Percentiles rank a stretch among this genome's conserved stretches.
These are phyloP conservation scores for Lentinus polychrous DNA, from an alignment of 1,284 basidiomycete species.

Conservation along the genomic window DNA sequence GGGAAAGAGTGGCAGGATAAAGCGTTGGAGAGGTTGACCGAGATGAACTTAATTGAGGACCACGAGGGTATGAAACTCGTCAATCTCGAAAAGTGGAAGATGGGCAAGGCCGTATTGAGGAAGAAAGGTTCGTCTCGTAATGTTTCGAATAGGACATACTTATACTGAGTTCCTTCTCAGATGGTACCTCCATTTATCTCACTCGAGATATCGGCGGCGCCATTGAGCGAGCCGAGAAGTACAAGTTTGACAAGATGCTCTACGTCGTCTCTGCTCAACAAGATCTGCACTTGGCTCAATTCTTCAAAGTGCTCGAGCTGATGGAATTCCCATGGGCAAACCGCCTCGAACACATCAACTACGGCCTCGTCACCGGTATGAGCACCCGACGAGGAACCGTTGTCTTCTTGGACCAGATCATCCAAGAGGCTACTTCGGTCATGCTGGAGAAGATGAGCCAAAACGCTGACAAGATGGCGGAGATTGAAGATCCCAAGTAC, in stretches of 20 bases:
- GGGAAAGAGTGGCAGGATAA: constrained; percentile 72
- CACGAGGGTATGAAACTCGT: constrained; percentile 72
- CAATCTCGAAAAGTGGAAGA: constrained; percentile 82
- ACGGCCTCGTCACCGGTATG: constrained; percentile 92
- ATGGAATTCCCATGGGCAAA: constrained; percentile 89
- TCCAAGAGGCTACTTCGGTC: constrained; percentile 82
- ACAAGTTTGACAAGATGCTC: constrained; percentile 98
- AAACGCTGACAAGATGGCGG: constrained; percentile 90
- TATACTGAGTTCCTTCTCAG: constrained; percentile 32
- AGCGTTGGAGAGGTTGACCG: constrained; percentile 56
- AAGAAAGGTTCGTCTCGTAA: constrained; percentile 63
- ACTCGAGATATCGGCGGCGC: constrained; percentile 98
- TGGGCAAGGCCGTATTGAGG: constrained; percentile 86
- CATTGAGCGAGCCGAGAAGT: constrained; percentile 87
- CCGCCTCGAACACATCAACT: constrained; percentile 85
- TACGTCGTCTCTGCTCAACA: constrained; percentile 96
- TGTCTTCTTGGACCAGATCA: constrained; percentile 94
- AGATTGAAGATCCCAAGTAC: constrained; percentile 82
- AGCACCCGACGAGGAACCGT: constrained; percentile 95
- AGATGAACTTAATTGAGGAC: constrained; percentile 49
- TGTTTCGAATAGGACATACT: not conserved
- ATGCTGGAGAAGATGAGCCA: constrained; percentile 98
- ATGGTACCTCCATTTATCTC: constrained; percentile 96
- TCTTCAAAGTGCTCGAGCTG: constrained; percentile 91
- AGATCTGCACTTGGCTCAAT: constrained; percentile 87